Evolutionary conservation across 148 eudicot genomes (phyloP).

Genomic region (Camellia japonica): DNA sequence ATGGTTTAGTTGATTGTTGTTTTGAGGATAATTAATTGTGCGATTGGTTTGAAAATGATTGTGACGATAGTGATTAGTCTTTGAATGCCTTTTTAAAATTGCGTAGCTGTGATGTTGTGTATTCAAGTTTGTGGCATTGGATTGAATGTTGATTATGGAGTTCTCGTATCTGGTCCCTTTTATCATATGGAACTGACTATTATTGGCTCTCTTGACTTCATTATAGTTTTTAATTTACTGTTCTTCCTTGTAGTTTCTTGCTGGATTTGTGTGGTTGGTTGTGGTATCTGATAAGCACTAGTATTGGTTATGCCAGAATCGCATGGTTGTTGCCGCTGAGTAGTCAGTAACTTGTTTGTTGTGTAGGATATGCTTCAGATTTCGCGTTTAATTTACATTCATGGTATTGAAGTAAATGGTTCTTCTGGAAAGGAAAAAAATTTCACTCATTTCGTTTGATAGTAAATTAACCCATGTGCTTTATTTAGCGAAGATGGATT

Average conservation of each 20-base stretch:
- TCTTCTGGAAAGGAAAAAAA: not conserved
- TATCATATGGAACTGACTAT: not conserved
- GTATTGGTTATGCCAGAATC: not conserved
- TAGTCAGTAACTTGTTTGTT: not conserved
- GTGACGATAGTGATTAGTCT: not conserved
- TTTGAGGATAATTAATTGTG: conserved; percentile 12
- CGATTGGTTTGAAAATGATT: not conserved
- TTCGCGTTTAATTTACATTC: not conserved
- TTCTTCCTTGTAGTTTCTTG: not conserved
- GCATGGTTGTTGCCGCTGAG: not conserved
- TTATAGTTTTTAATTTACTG: not conserved
- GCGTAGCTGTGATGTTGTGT: not conserved
- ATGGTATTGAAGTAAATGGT: conserved; percentile 5
- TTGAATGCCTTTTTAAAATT: not conserved
- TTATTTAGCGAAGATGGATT: not conserved
- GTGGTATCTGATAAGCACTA: not conserved
- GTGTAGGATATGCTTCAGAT: not conserved
- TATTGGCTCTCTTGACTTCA: not conserved
- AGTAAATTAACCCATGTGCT: not conserved
- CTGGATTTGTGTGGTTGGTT: not conserved
- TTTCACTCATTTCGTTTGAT: not conserved
- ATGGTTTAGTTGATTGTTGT: not conserved
- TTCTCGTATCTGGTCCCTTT: not conserved
- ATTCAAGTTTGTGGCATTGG: not conserved
- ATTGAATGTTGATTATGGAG: not conserved